These are phyloP conservation scores for Phlebopus sp. DNA, from an alignment of 1,284 basidiomycete genomes.

Conservation along the genomic window DNA sequence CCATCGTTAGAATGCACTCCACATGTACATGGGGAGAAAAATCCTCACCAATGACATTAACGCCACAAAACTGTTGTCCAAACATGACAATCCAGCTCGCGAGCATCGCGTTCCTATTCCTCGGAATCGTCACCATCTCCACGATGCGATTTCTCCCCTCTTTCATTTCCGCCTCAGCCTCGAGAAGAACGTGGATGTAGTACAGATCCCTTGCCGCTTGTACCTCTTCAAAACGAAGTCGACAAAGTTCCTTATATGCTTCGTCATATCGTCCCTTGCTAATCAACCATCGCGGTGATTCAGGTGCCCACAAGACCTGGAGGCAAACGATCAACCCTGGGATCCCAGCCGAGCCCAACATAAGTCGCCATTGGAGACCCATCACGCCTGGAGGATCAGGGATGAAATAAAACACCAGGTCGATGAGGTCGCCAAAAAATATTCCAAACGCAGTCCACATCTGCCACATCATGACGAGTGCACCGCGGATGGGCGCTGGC, in stretches of 20 bases:
- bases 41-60: conserved; percentile 51
- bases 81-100: conserved; percentile 70
- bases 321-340: conserved; percentile 53
- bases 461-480: conserved; percentile 72
- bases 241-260: conserved; percentile 57
- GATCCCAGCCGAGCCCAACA: conserved; percentile 55
- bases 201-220: conserved; percentile 72
- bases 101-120: conserved; percentile 68
- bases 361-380: conserved; percentile 60
- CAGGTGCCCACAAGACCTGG: conserved; percentile 53
- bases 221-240: conserved; percentile 60
- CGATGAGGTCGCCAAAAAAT: conserved; percentile 55
- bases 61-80: conserved; percentile 56
- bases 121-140: conserved; percentile 66
- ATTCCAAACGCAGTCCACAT: conserved; percentile 72
- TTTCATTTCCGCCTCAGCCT: conserved; percentile 55
- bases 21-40: too few species aligned
- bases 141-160: conserved; percentile 46
- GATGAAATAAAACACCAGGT: conserved; percentile 53
- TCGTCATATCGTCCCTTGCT: conserved; percentile 60
- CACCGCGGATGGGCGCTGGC: conserved; percentile 69
- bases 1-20: too few species aligned
- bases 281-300: conserved; percentile 69
- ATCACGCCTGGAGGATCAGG: conserved; percentile 39
- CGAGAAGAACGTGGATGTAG: conserved; percentile 63